These are phyloP conservation scores for Chaetothyriales sp. DNA, from an alignment of 2,329 filamentous ascomycete species.

Conservation along the genomic window DNA sequence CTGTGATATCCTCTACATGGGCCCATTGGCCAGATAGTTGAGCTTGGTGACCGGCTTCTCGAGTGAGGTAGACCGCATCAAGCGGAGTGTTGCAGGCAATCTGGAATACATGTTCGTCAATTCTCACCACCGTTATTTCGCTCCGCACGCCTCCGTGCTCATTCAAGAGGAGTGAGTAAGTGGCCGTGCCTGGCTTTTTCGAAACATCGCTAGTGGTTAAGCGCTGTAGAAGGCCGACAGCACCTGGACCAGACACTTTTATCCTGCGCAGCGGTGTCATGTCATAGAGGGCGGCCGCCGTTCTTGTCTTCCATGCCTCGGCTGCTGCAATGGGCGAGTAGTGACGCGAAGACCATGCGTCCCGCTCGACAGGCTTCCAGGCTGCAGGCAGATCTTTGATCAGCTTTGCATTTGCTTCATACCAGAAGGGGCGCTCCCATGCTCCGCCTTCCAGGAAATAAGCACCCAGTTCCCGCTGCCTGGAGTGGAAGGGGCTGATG, in stretches of 20 bases:
- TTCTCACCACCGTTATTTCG: slow-evolving; percentile 41
- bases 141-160: slow-evolving; percentile 38
- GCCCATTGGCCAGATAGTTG: slow-evolving; percentile 27
- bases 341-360: slow-evolving; percentile 42
- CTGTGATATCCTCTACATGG: slow-evolving; percentile 44
- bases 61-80: slow-evolving; percentile 39
- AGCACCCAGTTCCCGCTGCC: slow-evolving; percentile 36
- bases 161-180: slow-evolving; percentile 43
- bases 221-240: slow-evolving; percentile 38
- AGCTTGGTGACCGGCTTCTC: slow-evolving; percentile 37
- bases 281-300: slow-evolving; percentile 47
- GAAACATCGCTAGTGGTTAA: slow-evolving; percentile 26
- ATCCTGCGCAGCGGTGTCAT: slow-evolving; percentile 46
- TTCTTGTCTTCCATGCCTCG: slow-evolving; percentile 51
- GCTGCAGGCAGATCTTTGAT: slow-evolving; percentile 36
- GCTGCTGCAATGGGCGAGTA: slow-evolving; percentile 45
- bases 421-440: slow-evolving; percentile 52
- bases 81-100: slow-evolving; percentile 41
- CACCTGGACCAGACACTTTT: slow-evolving; percentile 43
- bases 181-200: slow-evolving; percentile 35
- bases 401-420: slow-evolving; percentile 39
- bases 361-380: slow-evolving; percentile 42
- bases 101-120: slow-evolving; percentile 35
- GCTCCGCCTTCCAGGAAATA: slow-evolving; percentile 44
- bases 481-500: slow-evolving; percentile 41